Base-by-base conservation (phyloP, 2,329 filamentous ascomycete genomes). In the Fusarium caatingaense region DNA sequence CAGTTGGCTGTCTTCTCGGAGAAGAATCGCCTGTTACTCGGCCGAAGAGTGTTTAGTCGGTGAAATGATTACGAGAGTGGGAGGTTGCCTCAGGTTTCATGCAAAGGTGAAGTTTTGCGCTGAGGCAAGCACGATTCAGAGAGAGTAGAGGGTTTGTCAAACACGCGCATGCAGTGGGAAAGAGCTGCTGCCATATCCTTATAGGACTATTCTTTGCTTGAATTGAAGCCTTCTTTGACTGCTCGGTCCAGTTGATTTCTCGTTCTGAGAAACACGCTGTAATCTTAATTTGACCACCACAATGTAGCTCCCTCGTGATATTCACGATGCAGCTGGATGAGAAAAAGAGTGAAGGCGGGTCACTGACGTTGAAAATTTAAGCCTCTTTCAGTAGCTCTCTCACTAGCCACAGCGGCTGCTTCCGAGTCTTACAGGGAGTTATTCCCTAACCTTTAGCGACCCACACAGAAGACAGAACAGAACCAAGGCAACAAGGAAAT, bases 331-430 rank as follows among this genome's bases (percentile, higher is more conserved):
- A 16, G n/a, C 23, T 27, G 27, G 21, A 13, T 45, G 21, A 21
- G 34, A 59, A 64, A 69, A 60, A 15, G 6, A 20, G 20, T 45
- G 30, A 27, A 21, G 44, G 30, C 34, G 16, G 41, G 49, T 37
- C n/a, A 13, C 42, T 57, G 45, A 44, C 25, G 53, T 66, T 66
- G 60, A 71, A 66, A 66, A 62, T 67, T 56, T 60, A 40, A 50
- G 46, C 63, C 27, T 48, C 55, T 15, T 59, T 46, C 61, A 73
- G 68, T 56, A 54, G 58, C 59, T 66, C 21, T 40, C 23, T 34
- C 50, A 72, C 62, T 63, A 74, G 73, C 73, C 73, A 75, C 71
- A 75, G 69, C 69, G 71, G 71, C 69, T 65, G 56, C 60, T 58
- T 70, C 69, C 63, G 45, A 49, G 48, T 20, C 7, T 60, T 61